These are phyloP conservation scores for Leccinum broughii DNA, from an alignment of 768 basidiomycete genomes.

Conservation along the genomic window DNA sequence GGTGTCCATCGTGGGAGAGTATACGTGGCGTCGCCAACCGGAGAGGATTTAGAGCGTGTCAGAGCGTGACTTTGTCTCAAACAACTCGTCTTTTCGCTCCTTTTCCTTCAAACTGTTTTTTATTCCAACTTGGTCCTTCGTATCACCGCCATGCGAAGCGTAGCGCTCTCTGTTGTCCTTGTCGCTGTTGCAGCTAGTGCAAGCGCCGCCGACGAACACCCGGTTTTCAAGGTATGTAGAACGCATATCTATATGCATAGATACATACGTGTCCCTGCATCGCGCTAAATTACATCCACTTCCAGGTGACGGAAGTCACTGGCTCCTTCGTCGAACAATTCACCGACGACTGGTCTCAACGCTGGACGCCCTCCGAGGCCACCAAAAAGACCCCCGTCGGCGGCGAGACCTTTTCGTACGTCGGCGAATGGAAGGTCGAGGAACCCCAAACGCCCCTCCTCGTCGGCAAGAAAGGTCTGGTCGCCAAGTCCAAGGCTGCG, in stretches of 20 bases:
- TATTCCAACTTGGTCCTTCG: slow-evolving; percentile 61
- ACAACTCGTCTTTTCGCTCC: slow-evolving; percentile 39
- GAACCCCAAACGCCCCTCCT: slow-evolving; percentile 76
- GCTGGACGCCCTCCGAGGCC: slow-evolving; percentile 96
- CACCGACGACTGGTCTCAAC: slow-evolving; percentile 82
- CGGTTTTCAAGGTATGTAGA: slow-evolving; percentile 61
- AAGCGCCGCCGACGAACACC: slow-evolving; percentile 61
- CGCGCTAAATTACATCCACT: slow-evolving; percentile 1
- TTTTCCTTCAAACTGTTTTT: slow-evolving; percentile 31
- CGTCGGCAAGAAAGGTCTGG: slow-evolving; percentile 86
- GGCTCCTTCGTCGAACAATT: slow-evolving; percentile 97
- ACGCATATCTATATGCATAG: slow-evolving; percentile 4
- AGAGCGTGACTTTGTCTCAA: slow-evolving; percentile 8
- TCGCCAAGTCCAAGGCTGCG: slow-evolving; percentile 95
- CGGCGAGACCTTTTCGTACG: slow-evolving; percentile 95
- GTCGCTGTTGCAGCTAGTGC: slow-evolving; percentile 66
- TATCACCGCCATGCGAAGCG: slow-evolving; percentile 76
- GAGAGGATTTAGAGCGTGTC: slow-evolving; percentile 35
- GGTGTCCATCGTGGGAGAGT: slow-evolving; percentile 39
- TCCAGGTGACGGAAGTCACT: slow-evolving; percentile 72
- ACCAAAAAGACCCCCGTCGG: slow-evolving; percentile 98
- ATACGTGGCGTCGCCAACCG: slow-evolving; percentile 46
- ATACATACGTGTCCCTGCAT: slow-evolving; percentile 6
- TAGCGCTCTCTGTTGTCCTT: slow-evolving; percentile 75
- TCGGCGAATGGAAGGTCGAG: slow-evolving; percentile 97